Percentiles rank a stretch among this genome's conserved stretches.
Conservation (phyloP, 2,329 filamentous ascomycete genomes). For the Chrysoporthe puriensis region DNA sequence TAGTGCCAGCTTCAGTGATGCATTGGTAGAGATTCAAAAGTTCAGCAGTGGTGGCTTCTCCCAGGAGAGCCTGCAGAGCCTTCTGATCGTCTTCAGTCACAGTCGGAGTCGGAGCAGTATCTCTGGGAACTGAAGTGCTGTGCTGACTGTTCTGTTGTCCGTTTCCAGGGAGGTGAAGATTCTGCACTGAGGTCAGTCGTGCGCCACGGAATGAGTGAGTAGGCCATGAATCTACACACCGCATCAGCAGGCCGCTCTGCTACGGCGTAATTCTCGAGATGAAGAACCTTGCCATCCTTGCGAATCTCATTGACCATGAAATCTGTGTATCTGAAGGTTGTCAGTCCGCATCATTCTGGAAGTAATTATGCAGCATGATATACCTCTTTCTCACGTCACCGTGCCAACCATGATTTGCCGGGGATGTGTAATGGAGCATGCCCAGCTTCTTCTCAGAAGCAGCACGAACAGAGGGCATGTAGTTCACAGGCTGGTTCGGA, state of each 20-base stretch:
- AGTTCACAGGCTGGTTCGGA: slow-evolving; percentile 23
- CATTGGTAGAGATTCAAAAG: slow-evolving; percentile 47
- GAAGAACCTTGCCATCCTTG: slow-evolving; percentile 74
- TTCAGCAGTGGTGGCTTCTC: slow-evolving; percentile 44
- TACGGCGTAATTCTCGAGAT: slow-evolving; percentile 53
- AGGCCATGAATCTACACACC: slow-evolving; percentile 15
- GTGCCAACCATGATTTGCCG: slow-evolving; percentile 46
- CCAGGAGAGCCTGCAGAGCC: slow-evolving; percentile 45
- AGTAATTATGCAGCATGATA: slow-evolving; percentile 32
- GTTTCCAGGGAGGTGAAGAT: slow-evolving; percentile 15
- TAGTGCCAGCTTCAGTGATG: slow-evolving; percentile 35
- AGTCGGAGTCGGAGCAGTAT: slow-evolving; percentile 23
- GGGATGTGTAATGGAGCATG: slow-evolving; percentile 45
- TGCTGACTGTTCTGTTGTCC: slow-evolving; percentile 11
- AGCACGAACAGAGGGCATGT: slow-evolving; percentile 33
- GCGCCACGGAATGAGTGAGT: neutral
- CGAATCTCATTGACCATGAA: slow-evolving; percentile 91
- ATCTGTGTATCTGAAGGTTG: slow-evolving; percentile 71
- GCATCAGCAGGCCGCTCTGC: slow-evolving; percentile 15
- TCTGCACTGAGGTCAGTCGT: slow-evolving; percentile 10
- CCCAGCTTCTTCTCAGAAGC: slow-evolving; percentile 43
- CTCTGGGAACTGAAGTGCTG: slow-evolving; percentile 28
- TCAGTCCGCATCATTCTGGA: slow-evolving; percentile 19
- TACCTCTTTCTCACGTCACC: slow-evolving; percentile 51
- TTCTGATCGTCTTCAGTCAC: slow-evolving; percentile 39